A percentile compares a stretch with the other conserved stretches of the same genome.
phyloP scores from a whole-genome alignment of 306 rosid genomes.

The Lupinus albus region DNA sequence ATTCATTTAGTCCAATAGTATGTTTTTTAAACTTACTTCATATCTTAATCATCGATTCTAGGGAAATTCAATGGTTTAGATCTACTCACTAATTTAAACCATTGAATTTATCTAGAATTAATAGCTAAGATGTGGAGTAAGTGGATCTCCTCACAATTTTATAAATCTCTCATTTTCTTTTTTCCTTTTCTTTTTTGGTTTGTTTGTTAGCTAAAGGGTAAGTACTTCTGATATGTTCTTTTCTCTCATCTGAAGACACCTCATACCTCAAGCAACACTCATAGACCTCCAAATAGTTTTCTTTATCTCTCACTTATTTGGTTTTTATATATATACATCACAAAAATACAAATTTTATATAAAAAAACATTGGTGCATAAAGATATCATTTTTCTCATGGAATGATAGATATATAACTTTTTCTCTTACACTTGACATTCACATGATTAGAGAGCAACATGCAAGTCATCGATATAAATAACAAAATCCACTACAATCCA shows the following conservation, averaged over 20 bases:
- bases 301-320: too few relatives aligned
- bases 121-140: too few relatives aligned
- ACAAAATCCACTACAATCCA: conserved; percentile 23
- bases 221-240: conserved; percentile 54
- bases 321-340: too few relatives aligned
- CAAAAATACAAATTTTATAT: too few relatives aligned
- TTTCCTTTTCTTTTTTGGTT: conserved; percentile 7
- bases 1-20: too few relatives aligned
- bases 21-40: too few relatives aligned
- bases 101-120: too few relatives aligned
- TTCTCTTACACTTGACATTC: conserved; percentile 25
- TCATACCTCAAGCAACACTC: conserved; percentile 58
- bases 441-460: conserved; percentile 34
- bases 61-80: too few relatives aligned
- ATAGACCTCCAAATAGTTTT: background rate
- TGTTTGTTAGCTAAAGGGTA: conserved; percentile 44
- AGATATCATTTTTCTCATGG: background rate
- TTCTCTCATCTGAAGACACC: conserved; percentile 79
- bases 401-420: background rate
- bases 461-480: conserved; percentile 30
- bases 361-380: too few relatives aligned
- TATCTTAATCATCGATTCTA: too few relatives aligned
- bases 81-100: too few relatives aligned
- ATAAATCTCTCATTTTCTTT: background rate
- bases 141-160: too few relatives aligned